Evolutionary conservation across 192 early-diverging fungal species (phyloP).

Genomic region (Radiomyces spectabilis): DNA sequence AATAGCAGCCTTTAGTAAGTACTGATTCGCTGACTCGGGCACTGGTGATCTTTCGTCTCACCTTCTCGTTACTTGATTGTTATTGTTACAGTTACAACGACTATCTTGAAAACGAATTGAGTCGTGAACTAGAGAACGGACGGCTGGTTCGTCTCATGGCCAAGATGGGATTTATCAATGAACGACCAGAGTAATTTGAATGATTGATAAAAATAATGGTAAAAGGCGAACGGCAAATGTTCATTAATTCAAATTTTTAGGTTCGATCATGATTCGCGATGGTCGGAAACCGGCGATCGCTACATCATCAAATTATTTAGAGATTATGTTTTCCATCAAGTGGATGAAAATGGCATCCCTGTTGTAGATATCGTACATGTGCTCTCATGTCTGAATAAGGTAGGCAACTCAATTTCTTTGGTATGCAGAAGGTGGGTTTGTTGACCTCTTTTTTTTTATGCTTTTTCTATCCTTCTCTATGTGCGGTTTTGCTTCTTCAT

Average conservation of each 20-base stretch:
- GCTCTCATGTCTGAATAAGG: slow-evolving; percentile 91
- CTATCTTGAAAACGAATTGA: slow-evolving; percentile 48
- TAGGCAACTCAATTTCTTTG: slow-evolving; percentile 18
- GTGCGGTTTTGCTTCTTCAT: too few species aligned
- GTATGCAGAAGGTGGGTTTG: background rate
- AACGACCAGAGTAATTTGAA: slow-evolving; percentile 50
- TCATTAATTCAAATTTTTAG: slow-evolving; percentile 23
- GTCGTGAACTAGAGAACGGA: slow-evolving; percentile 86
- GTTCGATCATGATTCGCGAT: slow-evolving; percentile 83
- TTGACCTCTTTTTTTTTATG: background rate
- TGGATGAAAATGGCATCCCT: slow-evolving; percentile 74
- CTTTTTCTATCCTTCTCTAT: too few species aligned
- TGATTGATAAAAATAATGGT: background rate
- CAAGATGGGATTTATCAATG: slow-evolving; percentile 92
- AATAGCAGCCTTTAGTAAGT: slow-evolving; percentile 63
- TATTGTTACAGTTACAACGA: slow-evolving; percentile 14
- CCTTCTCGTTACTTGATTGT: background rate
- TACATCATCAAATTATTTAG: slow-evolving; percentile 97
- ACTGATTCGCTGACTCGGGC: too few species aligned
- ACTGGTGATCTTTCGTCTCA: background rate
- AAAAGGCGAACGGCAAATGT: background rate
- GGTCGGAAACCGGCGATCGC: slow-evolving; percentile 97
- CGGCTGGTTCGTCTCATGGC: slow-evolving; percentile 79
- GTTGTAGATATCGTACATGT: slow-evolving; percentile 91
- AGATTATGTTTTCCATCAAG: slow-evolving; percentile 97